These are phyloP conservation scores for Sugiyamaella sp. DNA, from an alignment of 1,139 yeast species.

Conservation along the genomic window DNA sequence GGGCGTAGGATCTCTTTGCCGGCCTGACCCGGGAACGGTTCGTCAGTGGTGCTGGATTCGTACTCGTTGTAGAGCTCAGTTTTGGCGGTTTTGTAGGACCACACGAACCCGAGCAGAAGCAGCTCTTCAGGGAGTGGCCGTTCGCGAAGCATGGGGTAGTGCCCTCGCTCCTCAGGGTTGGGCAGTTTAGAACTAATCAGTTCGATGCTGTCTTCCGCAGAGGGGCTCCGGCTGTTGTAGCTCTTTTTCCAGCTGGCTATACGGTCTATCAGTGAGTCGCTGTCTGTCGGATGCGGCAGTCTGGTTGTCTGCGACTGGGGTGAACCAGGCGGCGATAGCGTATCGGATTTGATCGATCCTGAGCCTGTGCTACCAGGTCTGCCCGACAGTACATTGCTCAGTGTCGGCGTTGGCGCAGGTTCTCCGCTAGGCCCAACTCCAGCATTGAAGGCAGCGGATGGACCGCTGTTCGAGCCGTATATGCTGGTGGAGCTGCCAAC, in stretches of 20 bases:
- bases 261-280: slow-evolving; percentile 4
- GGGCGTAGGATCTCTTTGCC: slow-evolving; percentile 24
- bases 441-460: not conserved
- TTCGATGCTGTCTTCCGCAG: slow-evolving; percentile 28
- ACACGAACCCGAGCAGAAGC: slow-evolving; percentile 27
- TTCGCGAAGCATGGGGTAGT: slow-evolving; percentile 27
- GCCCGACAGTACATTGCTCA: too few relatives aligned
- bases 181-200: slow-evolving; percentile 27
- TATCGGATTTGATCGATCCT: not conserved
- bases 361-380: not conserved
- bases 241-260: slow-evolving; percentile 18
- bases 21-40: slow-evolving; percentile 30
- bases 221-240: slow-evolving; percentile 9
- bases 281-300: not conserved
- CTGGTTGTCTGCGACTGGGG: not conserved
- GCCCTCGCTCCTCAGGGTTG: slow-evolving; percentile 27
- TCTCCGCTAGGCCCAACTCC: not conserved
- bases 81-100: slow-evolving; percentile 26
- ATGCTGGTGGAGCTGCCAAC: not conserved
- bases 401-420: too few relatives aligned
- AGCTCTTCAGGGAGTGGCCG: slow-evolving; percentile 32
- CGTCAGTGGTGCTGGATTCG: slow-evolving; percentile 29
- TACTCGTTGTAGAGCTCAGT: slow-evolving; percentile 22
- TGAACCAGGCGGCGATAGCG: not conserved
- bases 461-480: not conserved